A percentile compares a stretch with the other conserved stretches of the same genome.
Conservation (phyloP, 306 rosid genomes). For the Cicer arietinum region DNA sequence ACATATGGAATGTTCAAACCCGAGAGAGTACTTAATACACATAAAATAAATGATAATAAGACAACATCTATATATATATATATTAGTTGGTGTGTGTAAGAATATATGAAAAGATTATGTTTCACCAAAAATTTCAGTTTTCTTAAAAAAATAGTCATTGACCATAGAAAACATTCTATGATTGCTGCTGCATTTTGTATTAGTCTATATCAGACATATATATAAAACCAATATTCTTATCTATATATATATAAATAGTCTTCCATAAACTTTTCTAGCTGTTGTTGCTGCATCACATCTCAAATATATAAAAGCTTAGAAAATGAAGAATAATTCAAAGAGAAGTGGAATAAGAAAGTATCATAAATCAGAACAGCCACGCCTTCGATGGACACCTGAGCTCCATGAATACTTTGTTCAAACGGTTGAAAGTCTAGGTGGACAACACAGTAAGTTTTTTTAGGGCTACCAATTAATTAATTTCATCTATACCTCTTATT, state of each 20-base stretch:
- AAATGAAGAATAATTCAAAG: slow-evolving; percentile 33
- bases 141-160: slow-evolving; percentile 32
- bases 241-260: neutral
- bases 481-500: neutral
- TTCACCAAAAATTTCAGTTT: slow-evolving; percentile 20
- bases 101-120: slow-evolving; percentile 43
- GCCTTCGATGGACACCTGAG: slow-evolving; percentile 52
- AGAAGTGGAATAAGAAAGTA: slow-evolving; percentile 44
- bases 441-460: slow-evolving; percentile 36
- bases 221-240: slow-evolving; percentile 18
- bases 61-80: neutral
- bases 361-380: slow-evolving; percentile 49
- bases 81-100: neutral
- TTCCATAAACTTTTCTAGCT: slow-evolving; percentile 24
- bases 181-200: slow-evolving; percentile 47
- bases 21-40: neutral
- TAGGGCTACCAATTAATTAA: neutral
- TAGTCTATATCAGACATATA: neutral
- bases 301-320: neutral
- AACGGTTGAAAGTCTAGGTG: slow-evolving; percentile 48
- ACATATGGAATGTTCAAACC: slow-evolving; percentile 8
- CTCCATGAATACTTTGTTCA: slow-evolving; percentile 53
- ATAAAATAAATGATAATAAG: slow-evolving; percentile 11
- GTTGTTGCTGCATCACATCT: slow-evolving; percentile 11
- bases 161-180: slow-evolving; percentile 46